Conservation (phyloP, 768 basidiomycete genomes). For the Leccinum variicolor region DNA sequence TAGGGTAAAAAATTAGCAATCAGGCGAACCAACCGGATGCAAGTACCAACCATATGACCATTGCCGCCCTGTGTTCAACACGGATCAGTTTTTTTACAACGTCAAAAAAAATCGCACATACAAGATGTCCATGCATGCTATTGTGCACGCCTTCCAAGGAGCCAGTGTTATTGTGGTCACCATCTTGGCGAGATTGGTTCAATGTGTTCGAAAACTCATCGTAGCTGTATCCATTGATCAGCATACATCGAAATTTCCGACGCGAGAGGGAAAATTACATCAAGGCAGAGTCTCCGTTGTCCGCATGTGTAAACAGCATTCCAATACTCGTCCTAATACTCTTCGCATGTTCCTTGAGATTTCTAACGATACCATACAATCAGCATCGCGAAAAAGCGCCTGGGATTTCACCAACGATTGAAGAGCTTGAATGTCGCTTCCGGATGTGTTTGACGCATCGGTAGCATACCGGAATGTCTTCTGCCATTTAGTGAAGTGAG, state of each 20-base stretch:
- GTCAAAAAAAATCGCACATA: constrained; percentile 6
- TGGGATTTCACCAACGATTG: constrained; percentile 13
- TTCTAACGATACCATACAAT: constrained; percentile 1
- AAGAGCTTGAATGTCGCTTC: constrained; percentile 11
- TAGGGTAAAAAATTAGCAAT: neutral
- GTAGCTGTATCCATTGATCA: constrained; percentile 17
- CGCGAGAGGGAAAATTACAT: constrained; percentile 1
- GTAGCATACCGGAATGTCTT: constrained; percentile 18
- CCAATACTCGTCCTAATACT: constrained; percentile 15
- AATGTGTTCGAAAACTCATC: constrained; percentile 29
- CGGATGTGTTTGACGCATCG: constrained; percentile 4
- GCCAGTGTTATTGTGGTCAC: constrained; percentile 8
- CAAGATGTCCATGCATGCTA: constrained; percentile 13
- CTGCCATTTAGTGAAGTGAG: constrained; percentile 19
- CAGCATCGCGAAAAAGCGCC: neutral
- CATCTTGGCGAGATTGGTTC: constrained; percentile 15
- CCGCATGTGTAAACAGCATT: constrained; percentile 17
- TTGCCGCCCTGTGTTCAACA: constrained; percentile 19
- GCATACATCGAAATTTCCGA: neutral
- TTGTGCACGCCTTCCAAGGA: constrained; percentile 24
- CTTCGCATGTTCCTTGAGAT: constrained; percentile 13
- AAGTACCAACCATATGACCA: constrained; percentile 24
- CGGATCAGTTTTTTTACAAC: neutral
- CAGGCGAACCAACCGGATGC: neutral
- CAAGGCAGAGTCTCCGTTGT: constrained; percentile 8